Base-by-base conservation (phyloP, 371 early-diverging fungal genomes). In the Syncephalastrum monosporum region DNA sequence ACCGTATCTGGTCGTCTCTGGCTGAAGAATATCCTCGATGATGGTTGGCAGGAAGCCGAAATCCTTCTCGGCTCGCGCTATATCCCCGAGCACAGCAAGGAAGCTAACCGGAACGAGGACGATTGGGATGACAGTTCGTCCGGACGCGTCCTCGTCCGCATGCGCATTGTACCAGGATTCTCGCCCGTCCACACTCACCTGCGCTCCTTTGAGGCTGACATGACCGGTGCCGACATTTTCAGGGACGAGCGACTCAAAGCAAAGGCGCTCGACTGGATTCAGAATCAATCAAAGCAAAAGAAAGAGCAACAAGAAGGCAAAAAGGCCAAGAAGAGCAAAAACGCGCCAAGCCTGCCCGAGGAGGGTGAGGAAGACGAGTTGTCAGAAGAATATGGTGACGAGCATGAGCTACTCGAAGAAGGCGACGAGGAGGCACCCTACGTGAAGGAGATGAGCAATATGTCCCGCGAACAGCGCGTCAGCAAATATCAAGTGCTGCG, bases 181-280 rank as follows among this genome's bases (percentile, higher is more conserved):
- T 72, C 76, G 6, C 68, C 73, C 29, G 68, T 70, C 0, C 73
- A 72, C 41, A 72, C 73, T 4, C 71, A 72, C 21, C 45, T 75
- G 48, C 53, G 52, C 15, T 59, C 69, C 0, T 75, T 64, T 48
- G 60, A 50, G 1, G 57, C 50, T 23, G 76, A 75, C 33, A 68
- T 75, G 61, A 62, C 72, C 1, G 76, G 71, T 14, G 71, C 71
- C 16, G 68, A 75, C 49, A 70, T 71, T 3, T 75, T 75, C 61
- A 65, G 69, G 29, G 45, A 57, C 7, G 67, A 70, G 3, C 41
- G 60, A 0, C 49, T 70, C 14, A 70, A 64, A 19, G 56, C 47
- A 16, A 70, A 72, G 25, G 64, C 68, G 3, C 64, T 70, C 25
- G 33, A 65, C 33, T 75, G 76, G 76, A 64, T 72, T 19, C 59